Conservation (phyloP, 1,139 yeast species). For the Chernovozyma sophiae-reginae region DNA sequence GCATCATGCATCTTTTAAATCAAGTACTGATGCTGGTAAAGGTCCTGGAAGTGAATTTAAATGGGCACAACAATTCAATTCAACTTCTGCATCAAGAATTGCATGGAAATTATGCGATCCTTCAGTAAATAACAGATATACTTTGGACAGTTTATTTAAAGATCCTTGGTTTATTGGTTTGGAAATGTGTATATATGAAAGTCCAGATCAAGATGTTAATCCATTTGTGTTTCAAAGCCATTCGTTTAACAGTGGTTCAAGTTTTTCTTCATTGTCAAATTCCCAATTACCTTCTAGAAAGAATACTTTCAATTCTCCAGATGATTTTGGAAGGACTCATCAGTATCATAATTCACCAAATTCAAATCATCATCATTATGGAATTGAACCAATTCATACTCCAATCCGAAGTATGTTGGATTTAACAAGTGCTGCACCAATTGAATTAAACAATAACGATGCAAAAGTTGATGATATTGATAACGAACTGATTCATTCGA, state of each 20-base stretch:
- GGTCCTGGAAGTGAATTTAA: slow-evolving; percentile 71
- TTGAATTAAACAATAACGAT: slow-evolving; percentile 2
- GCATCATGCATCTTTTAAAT: slow-evolving; percentile 53
- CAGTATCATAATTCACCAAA: background rate
- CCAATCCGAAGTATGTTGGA: slow-evolving; percentile 42
- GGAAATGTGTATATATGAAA: slow-evolving; percentile 60
- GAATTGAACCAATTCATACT: slow-evolving; percentile 21
- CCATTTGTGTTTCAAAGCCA: slow-evolving; percentile 25
- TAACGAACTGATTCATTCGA: slow-evolving; percentile 20
- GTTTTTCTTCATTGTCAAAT: slow-evolving; percentile 18
- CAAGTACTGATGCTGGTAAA: slow-evolving; percentile 31
- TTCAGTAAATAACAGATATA: slow-evolving; percentile 47
- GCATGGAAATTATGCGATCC: slow-evolving; percentile 80
- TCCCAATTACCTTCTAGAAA: slow-evolving; percentile 36
- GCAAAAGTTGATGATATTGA: slow-evolving; percentile 12
- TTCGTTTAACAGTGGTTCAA: slow-evolving; percentile 3
- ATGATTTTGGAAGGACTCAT: background rate
- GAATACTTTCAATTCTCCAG: slow-evolving; percentile 21
- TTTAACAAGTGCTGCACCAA: slow-evolving; percentile 14
- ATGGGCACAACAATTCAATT: slow-evolving; percentile 58
- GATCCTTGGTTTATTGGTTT: slow-evolving; percentile 64
- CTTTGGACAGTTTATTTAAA: slow-evolving; percentile 47
- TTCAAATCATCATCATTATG: slow-evolving; percentile 6
- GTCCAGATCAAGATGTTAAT: slow-evolving; percentile 42
- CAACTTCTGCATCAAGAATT: slow-evolving; percentile 57